phyloP scores from a whole-genome alignment of 78 protist species.

The Tieghemostelium lacteum region DNA sequence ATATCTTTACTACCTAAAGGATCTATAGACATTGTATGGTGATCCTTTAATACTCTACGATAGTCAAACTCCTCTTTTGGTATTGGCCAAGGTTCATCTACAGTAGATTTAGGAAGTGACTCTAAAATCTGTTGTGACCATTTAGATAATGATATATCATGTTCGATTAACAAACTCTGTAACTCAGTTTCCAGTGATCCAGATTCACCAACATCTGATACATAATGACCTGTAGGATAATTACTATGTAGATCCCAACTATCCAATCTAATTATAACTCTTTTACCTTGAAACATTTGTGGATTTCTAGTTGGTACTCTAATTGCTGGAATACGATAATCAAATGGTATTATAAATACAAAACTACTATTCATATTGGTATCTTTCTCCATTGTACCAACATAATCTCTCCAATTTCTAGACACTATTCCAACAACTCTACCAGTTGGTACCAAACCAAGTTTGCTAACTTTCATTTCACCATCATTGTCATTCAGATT shows the following conservation, averaged over 20 bases:
- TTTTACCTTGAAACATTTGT: conserved; percentile 4
- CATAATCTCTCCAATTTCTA: conserved; percentile 83
- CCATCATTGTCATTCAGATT: not conserved
- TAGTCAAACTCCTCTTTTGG: conserved; percentile 3
- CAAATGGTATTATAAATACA: conserved; percentile 75
- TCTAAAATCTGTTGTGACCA: conserved; percentile 31
- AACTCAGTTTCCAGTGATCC: conserved; percentile 81
- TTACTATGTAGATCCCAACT: conserved; percentile 65
- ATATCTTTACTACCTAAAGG: conserved; percentile 97
- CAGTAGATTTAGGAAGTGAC: conserved; percentile 19
- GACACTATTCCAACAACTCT: conserved; percentile 73
- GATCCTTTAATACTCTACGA: conserved; percentile 16
- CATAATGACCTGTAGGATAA: conserved; percentile 87
- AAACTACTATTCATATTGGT: not conserved
- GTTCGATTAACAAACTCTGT: conserved; percentile 45
- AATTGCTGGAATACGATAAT: conserved; percentile 76
- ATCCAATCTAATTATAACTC: conserved; percentile 84
- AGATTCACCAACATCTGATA: conserved; percentile 75
- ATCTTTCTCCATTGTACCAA: conserved; percentile 54
- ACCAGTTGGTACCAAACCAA: conserved; percentile 21
- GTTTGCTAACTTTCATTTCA: not conserved
- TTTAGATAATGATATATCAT: conserved; percentile 50
- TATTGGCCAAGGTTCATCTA: conserved; percentile 9
- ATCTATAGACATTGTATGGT: conserved; percentile 85
- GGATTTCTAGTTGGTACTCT: conserved; percentile 76